A percentile compares a stretch with the other conserved stretches of the same genome.
Evolutionary conservation across 2,329 filamentous ascomycete genomes (phyloP).

Genomic region (Incumbomyces lentus): DNA sequence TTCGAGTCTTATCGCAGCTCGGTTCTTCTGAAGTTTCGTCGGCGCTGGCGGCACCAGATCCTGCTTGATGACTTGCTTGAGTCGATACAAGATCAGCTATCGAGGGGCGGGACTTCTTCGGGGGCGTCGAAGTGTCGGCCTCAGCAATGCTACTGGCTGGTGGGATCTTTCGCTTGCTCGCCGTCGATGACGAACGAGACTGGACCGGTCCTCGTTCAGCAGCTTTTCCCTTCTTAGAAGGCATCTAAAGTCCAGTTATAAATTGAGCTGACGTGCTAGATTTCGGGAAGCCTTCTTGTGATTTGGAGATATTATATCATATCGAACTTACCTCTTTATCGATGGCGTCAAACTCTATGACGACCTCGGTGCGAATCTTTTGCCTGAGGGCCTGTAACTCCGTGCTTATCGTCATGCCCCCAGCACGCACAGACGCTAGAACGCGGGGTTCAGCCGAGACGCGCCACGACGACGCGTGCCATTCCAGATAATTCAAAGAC

Average conservation of each 20-base stretch:
- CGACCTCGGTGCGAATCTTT: no score
- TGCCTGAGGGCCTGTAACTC: no score
- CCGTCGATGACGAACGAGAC: slow-evolving; percentile 5
- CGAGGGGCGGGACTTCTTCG: slow-evolving; percentile 15
- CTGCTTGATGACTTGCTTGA: slow-evolving; percentile 10
- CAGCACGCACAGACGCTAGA: background rate
- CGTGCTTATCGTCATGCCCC: no score
- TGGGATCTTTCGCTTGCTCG: slow-evolving; percentile 1
- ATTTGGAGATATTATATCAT: no score
- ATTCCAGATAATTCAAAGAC: no score
- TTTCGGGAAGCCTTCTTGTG: no score
- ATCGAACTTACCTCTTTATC: no score
- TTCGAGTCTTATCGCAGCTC: background rate
- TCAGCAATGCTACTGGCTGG: slow-evolving; percentile 7
- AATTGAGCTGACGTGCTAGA: background rate
- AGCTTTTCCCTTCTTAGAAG: slow-evolving; percentile 15
- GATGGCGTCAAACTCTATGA: no score
- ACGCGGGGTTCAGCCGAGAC: background rate
- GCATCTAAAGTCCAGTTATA: slow-evolving; percentile 14
- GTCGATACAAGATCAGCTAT: slow-evolving; percentile 14
- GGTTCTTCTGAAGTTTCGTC: background rate
- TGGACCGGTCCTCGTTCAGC: slow-evolving; percentile 10
- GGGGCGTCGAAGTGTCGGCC: slow-evolving; percentile 7
- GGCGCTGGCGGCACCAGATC: slow-evolving; percentile 8
- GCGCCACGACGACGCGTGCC: background rate